A percentile compares a stretch with the other conserved stretches of the same genome.
Evolutionary conservation across 2,329 filamentous ascomycete species (phyloP).

Genomic region (Cercospora nicotianae): DNA sequence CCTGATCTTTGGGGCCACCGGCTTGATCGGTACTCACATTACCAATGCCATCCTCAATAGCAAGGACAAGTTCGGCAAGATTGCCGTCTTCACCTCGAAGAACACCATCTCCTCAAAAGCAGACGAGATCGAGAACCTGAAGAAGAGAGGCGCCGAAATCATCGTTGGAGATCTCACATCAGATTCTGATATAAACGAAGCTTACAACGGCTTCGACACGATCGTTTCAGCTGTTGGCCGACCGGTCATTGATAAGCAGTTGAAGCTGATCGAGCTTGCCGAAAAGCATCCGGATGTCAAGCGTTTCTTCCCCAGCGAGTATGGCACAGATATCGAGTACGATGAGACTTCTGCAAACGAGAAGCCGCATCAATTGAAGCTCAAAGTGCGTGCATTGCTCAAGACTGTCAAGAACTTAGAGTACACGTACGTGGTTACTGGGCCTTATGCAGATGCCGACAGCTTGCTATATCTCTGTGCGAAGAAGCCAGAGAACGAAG

Average conservation of each 20-base stretch:
- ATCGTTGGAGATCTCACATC: conserved; percentile 57
- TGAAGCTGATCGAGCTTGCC: conserved; percentile 61
- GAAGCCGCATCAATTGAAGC: conserved; percentile 68
- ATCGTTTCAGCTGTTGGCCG: conserved; percentile 66
- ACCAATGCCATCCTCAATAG: conserved; percentile 50
- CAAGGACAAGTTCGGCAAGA: conserved; percentile 49
- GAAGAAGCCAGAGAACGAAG: conserved; percentile 40
- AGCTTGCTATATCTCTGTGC: conserved; percentile 53
- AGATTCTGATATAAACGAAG: conserved; percentile 55
- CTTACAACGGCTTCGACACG: conserved; percentile 62
- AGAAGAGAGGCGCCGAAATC: conserved; percentile 53
- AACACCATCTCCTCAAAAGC: conserved; percentile 54
- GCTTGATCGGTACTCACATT: conserved; percentile 55
- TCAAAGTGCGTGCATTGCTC: conserved; percentile 65
- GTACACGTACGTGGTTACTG: conserved; percentile 69
- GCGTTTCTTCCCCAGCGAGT: conserved; percentile 68
- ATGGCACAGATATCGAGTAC: conserved; percentile 66
- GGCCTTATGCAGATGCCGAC: conserved; percentile 61
- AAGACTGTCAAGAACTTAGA: conserved; percentile 55
- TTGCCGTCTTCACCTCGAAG: conserved; percentile 59
- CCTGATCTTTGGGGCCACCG: conserved; percentile 56
- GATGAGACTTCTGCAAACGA: conserved; percentile 57
- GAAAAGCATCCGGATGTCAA: conserved; percentile 55
- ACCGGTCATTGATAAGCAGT: conserved; percentile 61
- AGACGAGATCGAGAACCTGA: conserved; percentile 50